Base-by-base conservation (phyloP, 2,329 filamentous ascomycete genomes). In the Monosporascus sp. region DNA sequence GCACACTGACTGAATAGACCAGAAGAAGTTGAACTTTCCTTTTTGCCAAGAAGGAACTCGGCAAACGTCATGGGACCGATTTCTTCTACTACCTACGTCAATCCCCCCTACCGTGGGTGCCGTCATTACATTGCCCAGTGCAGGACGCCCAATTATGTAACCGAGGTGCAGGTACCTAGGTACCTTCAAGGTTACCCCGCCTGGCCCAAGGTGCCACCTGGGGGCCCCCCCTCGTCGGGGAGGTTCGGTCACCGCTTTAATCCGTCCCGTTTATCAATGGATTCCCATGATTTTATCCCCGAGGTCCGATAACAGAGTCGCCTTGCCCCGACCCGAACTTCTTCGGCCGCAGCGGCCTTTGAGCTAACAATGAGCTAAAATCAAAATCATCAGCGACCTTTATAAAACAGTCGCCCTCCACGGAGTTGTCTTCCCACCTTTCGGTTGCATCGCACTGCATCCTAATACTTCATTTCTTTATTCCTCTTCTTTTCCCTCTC, bases 301-400 rank as follows among this genome's bases (percentile, higher is more conserved):
- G 60, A 60, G 58, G 68, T 68, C 41, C 39, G 27, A 43, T 37
- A 14, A 5, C 39, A 35, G 24, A 9, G 38, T 48, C 39, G 45
- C 45, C 57, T 46, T 52, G 52, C 53, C 51, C 59, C 51, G 24
- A 48, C 51, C 59, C 51, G 24, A 48, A n/a, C 50, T 54, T 41
- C 8, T 20, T 38, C 22, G 39, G 24, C 20, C 20, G 17, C 43
- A 24, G 14, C 24, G 22, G 1, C 4, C 31, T 35, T 35, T 35
- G 15, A 31, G 43, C 43, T 46, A 46, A 27, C 22, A 25, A 31
- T 25, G 43, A 27, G 43, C 15, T 46, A 46, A 46, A 41, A 20
- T 35, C 31, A 5, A 41, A 18, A 22, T 46, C 43, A 46, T 31
- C 43, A 31, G 31, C 31, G 31, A 35, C 31, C 6, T 35, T 35